Percentiles rank a stretch among this genome's conserved stretches.
Conservation (phyloP, 805 yeast genomes). For the Nakazawaea ernobii region DNA sequence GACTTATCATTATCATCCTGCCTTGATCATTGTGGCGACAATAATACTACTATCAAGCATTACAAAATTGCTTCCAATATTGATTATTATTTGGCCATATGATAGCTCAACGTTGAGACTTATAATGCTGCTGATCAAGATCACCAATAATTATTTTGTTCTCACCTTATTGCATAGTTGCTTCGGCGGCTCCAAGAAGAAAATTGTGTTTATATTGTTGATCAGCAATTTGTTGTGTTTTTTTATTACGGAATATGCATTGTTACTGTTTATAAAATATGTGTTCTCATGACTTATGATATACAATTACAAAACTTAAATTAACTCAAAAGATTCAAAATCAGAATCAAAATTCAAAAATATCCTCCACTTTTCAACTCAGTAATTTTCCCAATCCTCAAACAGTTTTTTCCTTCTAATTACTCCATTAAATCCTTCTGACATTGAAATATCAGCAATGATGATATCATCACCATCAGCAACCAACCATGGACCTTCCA, state of each 20-base stretch:
- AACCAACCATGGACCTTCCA: slow-evolving; percentile 86
- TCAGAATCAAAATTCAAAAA: not conserved
- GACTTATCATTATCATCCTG: slow-evolving; percentile 4
- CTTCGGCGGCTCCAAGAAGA: not conserved
- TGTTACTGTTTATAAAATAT: not conserved
- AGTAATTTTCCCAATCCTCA: slow-evolving; percentile 12
- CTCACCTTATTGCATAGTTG: slow-evolving; percentile 3
- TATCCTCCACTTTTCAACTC: not conserved
- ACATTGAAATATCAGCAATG: slow-evolving; percentile 39
- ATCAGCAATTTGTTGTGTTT: not conserved
- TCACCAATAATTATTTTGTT: slow-evolving; percentile 9
- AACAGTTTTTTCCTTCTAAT: slow-evolving; percentile 19
- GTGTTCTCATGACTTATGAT: not conserved
- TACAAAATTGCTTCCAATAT: slow-evolving; percentile 79
- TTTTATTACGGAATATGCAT: not conserved
- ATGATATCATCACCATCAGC: slow-evolving; percentile 52
- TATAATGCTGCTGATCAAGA: slow-evolving; percentile 18
- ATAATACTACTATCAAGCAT: slow-evolving; percentile 74
- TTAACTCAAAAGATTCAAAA: too few species aligned
- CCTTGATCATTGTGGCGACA: slow-evolving; percentile 43
- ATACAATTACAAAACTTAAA: too few species aligned
- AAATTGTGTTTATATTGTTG: not conserved
- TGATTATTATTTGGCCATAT: slow-evolving; percentile 96
- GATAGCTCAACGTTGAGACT: slow-evolving; percentile 58
- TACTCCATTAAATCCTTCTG: slow-evolving; percentile 25